Percentiles rank a stretch among this genome's conserved stretches.
phyloP scores from a whole-genome alignment of 805 yeast genomes.

The Priceomyces fermenticarens region DNA sequence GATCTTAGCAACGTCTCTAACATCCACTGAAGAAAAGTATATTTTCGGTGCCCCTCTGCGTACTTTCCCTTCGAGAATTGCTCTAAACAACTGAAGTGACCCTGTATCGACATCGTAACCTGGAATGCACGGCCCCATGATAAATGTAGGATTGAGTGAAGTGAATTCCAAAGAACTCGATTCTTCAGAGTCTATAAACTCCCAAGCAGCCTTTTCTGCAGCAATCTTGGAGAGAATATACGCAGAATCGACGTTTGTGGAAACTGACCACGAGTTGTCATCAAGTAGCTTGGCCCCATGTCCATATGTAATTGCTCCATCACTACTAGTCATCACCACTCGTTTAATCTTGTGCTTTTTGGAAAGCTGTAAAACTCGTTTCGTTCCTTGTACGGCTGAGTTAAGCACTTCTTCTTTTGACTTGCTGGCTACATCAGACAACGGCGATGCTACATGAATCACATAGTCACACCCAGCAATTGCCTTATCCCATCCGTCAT shows the following conservation, averaged over 20 bases:
- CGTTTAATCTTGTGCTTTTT: not conserved
- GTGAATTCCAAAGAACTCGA: not conserved
- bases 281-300: not conserved
- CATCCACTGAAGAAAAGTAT: not conserved
- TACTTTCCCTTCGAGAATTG: not conserved
- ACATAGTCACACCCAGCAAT: not conserved
- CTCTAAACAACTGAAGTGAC: not conserved
- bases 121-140: not conserved
- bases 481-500: slow-evolving; percentile 1
- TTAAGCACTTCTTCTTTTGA: not conserved
- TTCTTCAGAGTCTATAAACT: not conserved
- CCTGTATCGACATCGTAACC: not conserved
- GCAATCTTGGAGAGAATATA: not conserved
- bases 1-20: not conserved
- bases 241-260: not conserved
- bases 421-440: not conserved
- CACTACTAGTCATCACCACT: not conserved
- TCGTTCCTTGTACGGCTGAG: not conserved
- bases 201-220: not conserved
- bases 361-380: not conserved
- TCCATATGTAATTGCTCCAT: not conserved
- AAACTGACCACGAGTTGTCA: not conserved
- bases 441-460: not conserved
- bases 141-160: not conserved
- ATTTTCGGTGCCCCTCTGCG: not conserved